Evolutionary conservation across 2,329 filamentous ascomycete species (phyloP), one percentile per base, ranked within the genome.

Genomic region (Colletotrichum sp.): DNA sequence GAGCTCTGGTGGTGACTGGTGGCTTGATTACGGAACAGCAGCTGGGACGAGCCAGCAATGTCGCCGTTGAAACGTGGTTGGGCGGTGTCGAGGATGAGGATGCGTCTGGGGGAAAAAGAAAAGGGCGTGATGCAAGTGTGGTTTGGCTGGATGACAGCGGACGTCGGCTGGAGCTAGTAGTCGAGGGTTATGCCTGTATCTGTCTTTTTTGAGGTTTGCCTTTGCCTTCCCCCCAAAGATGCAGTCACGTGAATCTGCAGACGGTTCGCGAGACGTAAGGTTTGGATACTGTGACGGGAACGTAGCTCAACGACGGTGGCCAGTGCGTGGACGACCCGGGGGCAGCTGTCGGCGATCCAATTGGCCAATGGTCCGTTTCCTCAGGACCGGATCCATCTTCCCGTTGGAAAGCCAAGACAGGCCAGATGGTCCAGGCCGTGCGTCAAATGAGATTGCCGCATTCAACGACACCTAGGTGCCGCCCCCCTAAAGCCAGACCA

Each of bases 341-440:
- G 18, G 13, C 38, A 58, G 13, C 18, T 18, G 30, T 7, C 34
- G 21, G 14, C 16, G 63, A 24, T 73, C 34, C 56, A 24, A 75
- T 75, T 75, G 73, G 73, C 34, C 24, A 56, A 30, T 34, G 8
- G 18, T 28, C 26, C 52, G 30, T 14, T 21, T 30, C 9, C n/a
- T 67, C 69, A 56, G 73, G 38, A 52, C 62, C 73, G 73, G 73
- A 64, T 68, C 63, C 69, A 67, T 62, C 62, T 67, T 73, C 58
- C 73, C 69, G 73, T 18, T 43, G 18, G 43, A 67, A 69, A 48
- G 38, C 61, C 48, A 52, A 61, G 52, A 28, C 34, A 28, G 52
- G 69, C 43, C 28, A 32, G 9, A 34, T 21, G 65, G 28, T 55
- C 55, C 21, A 67, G 36, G 38, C 63, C 18, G 30, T 12, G 48